Base-by-base conservation (phyloP, 805 yeast genomes). In the Metschnikowia amazonensis region DNA sequence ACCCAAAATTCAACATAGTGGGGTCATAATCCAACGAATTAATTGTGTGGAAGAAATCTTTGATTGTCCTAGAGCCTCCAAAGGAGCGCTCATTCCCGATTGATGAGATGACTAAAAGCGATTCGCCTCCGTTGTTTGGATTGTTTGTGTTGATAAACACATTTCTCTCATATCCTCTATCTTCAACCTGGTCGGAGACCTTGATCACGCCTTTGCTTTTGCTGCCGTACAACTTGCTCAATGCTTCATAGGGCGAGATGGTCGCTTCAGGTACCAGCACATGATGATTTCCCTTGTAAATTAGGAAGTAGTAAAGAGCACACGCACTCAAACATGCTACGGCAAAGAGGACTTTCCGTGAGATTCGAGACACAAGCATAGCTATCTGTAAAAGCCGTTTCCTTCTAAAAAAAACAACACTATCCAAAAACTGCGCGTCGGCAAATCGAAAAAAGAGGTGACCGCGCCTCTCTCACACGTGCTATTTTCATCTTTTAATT, bases 11-110 rank as follows among this genome's bases (percentile, higher is more conserved):
- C 14, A 56, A 36, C 14, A 36, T 31, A 16, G 16, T 24, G 51
- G 41, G 48, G 40, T 59, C 38, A 57, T 60, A 60, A 1, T 64
- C 60, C 17, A 72, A 52, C 2, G 60, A 27, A 6, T 45, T 41
- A 18, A 74, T 46, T 1, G 67, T 60, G 2, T 57, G 43, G 38
- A 72, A 54, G 36, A 69, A 67, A 44, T 69, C 70, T 1, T 43
- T 38, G 40, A 74, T 63, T 0, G 52, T 40, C 27, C 71, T 59
- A 3, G 50, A 62, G 3, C 47, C 48, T 1, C 79, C 79, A 43
- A 70, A 75, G 3, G 76, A 58, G 5, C 43, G 51, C 9, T 50
- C 49, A 43, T 53, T 53, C 1, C 64, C 69, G n/a, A 69, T 58
- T 9, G 62, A 51, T 8, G 64, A 53, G 23, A 62, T 43, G 11